phyloP scores from a whole-genome alignment of 345 rosid species.

The Citrus unshiu region DNA sequence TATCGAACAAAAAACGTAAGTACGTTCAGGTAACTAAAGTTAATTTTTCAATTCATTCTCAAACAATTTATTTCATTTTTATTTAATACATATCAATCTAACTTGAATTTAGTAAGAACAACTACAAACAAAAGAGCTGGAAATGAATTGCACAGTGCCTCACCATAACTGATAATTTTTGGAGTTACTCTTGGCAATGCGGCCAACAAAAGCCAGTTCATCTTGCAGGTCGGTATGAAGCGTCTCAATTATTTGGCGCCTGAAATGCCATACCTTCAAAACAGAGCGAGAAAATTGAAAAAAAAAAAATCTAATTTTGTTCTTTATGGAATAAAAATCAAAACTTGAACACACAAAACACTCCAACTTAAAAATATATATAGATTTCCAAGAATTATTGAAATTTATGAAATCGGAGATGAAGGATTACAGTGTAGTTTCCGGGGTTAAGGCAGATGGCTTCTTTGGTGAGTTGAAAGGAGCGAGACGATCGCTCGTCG shows the following conservation, averaged over 20 bases:
- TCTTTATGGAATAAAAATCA: not conserved
- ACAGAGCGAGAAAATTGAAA: not conserved
- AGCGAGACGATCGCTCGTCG: slow-evolving; percentile 76
- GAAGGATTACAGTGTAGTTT: slow-evolving; percentile 70
- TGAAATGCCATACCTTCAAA: slow-evolving; percentile 88
- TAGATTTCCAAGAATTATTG: no score
- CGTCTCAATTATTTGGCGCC: slow-evolving; percentile 64
- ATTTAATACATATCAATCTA: not conserved
- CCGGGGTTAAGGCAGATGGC: slow-evolving; percentile 68
- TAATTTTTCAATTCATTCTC: not conserved
- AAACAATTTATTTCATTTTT: not conserved
- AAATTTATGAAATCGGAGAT: not conserved
- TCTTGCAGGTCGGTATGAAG: slow-evolving; percentile 38
- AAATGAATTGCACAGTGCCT: slow-evolving; percentile 18
- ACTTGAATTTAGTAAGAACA: not conserved
- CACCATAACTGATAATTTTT: slow-evolving; percentile 94
- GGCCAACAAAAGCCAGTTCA: slow-evolving; percentile 57
- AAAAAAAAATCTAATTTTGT: not conserved
- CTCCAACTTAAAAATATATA: not conserved
- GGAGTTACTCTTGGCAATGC: slow-evolving; percentile 58
- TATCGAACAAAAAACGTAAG: no score
- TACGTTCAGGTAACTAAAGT: no score
- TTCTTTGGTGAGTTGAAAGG: slow-evolving; percentile 58
- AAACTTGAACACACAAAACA: not conserved
- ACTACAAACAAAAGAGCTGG: not conserved